Conservation (phyloP, 1,139 yeast species). For the Yamadazyma epiphylla region DNA sequence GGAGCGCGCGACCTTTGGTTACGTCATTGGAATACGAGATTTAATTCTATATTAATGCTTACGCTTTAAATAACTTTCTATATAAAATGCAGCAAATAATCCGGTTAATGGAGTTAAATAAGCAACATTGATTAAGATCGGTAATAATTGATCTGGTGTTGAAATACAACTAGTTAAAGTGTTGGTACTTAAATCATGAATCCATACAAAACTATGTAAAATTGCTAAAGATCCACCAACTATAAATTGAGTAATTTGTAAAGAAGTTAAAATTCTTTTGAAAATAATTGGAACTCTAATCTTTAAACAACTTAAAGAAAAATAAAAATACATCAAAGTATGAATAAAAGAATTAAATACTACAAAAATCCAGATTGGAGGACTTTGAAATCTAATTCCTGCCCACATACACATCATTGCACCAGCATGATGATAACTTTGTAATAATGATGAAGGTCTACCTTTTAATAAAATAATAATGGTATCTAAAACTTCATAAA, state of each 20-base stretch:
- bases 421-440: constrained; percentile 78
- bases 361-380: constrained; percentile 80
- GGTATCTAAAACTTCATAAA: constrained; percentile 71
- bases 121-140: constrained; percentile 57
- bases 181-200: constrained; percentile 48
- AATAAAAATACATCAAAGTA: constrained; percentile 73
- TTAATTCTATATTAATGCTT: no score
- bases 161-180: constrained; percentile 51
- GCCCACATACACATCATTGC: constrained; percentile 87
- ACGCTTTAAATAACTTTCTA: constrained; percentile 53
- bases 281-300: constrained; percentile 55
- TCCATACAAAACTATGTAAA: constrained; percentile 59
- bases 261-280: constrained; percentile 59
- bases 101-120: constrained; percentile 71
- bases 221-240: constrained; percentile 69
- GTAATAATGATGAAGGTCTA: constrained; percentile 62
- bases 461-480: constrained; percentile 67
- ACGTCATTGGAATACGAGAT: no score
- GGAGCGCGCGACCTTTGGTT: background rate
- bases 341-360: constrained; percentile 78
- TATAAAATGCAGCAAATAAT: constrained; percentile 65
- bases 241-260: constrained; percentile 70
- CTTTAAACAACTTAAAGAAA: constrained; percentile 59
- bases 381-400: constrained; percentile 66
- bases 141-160: constrained; percentile 61